phyloP scores from a whole-genome alignment of 345 rosid genomes.

The Raphanus sativus region DNA sequence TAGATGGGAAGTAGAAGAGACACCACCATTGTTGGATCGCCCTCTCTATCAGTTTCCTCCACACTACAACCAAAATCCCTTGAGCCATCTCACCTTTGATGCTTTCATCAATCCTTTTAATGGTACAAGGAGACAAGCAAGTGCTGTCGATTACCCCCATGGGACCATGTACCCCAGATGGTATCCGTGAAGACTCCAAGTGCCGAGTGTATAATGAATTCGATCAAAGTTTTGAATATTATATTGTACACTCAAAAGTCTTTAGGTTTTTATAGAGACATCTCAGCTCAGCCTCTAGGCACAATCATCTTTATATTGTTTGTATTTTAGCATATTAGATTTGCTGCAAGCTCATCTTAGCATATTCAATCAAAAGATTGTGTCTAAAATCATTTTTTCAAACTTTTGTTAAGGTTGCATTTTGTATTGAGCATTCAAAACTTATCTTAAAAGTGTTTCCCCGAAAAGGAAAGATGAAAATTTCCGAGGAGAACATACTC shows the following conservation, averaged over 20 bases:
- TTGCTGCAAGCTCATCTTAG: neutral
- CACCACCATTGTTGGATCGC: neutral
- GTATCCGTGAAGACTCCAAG: neutral
- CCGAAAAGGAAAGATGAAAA: conserved; percentile 16
- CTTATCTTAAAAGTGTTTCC: neutral
- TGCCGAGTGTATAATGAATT: neutral
- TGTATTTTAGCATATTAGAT: neutral
- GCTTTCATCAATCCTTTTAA: neutral
- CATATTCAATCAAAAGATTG: neutral
- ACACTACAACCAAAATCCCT: neutral
- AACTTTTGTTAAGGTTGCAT: neutral
- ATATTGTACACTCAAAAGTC: neutral
- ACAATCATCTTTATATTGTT: neutral
- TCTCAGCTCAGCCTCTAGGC: neutral
- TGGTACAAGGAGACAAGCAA: neutral
- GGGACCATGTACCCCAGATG: neutral
- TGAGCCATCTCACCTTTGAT: neutral
- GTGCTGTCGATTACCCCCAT: neutral
- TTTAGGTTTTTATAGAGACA: neutral
- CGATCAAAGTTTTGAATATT: neutral
- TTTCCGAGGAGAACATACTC: conserved; percentile 1
- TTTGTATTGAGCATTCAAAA: neutral
- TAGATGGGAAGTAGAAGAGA: neutral
- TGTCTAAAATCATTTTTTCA: conserved; percentile 16
- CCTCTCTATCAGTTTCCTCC: neutral